These are phyloP conservation scores for Elaeis oleifera DNA, from an alignment of 202 grass and related monocot species.

Conservation along the genomic window DNA sequence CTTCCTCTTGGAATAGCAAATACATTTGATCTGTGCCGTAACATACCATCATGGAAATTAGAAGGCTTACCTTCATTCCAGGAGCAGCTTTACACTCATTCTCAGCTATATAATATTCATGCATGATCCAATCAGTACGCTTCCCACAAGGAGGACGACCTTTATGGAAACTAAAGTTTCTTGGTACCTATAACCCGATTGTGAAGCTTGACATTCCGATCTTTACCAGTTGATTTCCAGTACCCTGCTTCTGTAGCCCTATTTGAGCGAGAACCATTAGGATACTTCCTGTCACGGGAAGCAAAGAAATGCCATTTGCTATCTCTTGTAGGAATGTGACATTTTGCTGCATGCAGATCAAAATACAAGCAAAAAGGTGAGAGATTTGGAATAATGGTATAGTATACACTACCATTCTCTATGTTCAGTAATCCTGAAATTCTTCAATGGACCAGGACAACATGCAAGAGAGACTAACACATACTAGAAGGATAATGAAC, in stretches of 20 bases:
- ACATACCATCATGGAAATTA: background rate
- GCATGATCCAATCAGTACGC: constrained; percentile 94
- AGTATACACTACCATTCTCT: no score
- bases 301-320: constrained; percentile 95
- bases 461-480: no score
- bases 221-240: constrained; percentile 97
- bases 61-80: constrained; percentile 51
- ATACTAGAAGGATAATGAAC: no score
- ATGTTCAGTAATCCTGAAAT: no score
- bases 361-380: constrained; percentile 24
- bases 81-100: constrained; percentile 53
- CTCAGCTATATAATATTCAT: constrained; percentile 73
- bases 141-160: constrained; percentile 69
- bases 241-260: constrained; percentile 72
- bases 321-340: constrained; percentile 41
- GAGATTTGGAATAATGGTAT: background rate
- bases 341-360: constrained; percentile 41
- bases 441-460: no score
- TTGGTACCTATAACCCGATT: constrained; percentile 69
- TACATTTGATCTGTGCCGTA: no score
- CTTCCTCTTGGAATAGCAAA: no score
- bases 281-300: constrained; percentile 69
- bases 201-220: constrained; percentile 44
- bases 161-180: constrained; percentile 88
- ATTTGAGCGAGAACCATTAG: constrained; percentile 61